Percentiles rank a stretch among this genome's conserved stretches.
phyloP scores from a whole-genome alignment of 345 rosid genomes.

The Citropsis articulata region DNA sequence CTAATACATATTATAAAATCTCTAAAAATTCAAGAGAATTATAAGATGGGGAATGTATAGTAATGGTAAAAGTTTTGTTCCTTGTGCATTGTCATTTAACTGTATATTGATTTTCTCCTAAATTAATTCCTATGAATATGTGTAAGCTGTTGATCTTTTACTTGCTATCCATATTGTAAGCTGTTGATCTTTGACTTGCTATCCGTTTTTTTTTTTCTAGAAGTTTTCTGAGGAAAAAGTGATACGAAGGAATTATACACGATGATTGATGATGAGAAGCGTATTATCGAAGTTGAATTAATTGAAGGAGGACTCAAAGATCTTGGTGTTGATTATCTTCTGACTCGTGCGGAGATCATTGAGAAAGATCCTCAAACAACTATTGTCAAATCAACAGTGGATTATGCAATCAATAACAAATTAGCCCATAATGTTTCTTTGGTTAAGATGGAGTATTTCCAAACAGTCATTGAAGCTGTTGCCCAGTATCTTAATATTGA shows the following conservation, averaged over 20 bases:
- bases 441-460: background rate
- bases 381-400: constrained; percentile 12
- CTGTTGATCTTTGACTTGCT: too few species aligned
- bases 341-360: constrained; percentile 28
- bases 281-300: background rate
- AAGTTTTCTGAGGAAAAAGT: too few species aligned
- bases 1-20: too few species aligned
- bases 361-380: constrained; percentile 26
- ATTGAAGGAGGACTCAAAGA: constrained; percentile 33
- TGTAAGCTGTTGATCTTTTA: too few species aligned
- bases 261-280: constrained; percentile 29
- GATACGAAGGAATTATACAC: constrained; percentile 25
- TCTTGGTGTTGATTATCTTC: constrained; percentile 23
- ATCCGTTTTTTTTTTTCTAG: too few species aligned
- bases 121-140: too few species aligned
- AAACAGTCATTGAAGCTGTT: constrained; percentile 22
- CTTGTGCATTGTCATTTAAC: too few species aligned
- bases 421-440: constrained; percentile 18
- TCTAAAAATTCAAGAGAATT: too few species aligned
- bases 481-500: constrained; percentile 21
- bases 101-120: too few species aligned
- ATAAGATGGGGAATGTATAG: too few species aligned
- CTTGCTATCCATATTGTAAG: too few species aligned
- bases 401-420: constrained; percentile 33
- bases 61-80: too few species aligned